Conservation (phyloP, 1,139 yeast species). For the Kodamaea suecica region DNA sequence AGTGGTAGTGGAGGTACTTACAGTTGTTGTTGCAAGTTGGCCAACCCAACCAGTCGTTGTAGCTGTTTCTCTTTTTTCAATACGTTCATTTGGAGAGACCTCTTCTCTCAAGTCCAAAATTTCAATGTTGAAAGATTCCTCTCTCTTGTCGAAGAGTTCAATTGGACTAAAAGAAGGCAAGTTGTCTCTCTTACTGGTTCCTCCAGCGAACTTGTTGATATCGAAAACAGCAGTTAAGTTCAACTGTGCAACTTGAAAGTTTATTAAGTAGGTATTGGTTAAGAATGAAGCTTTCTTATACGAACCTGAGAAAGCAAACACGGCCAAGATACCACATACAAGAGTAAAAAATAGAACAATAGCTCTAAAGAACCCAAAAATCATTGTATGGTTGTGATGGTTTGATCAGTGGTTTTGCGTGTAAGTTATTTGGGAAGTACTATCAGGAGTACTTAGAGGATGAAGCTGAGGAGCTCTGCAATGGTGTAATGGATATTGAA, state of each 20-base stretch:
- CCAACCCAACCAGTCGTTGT: constrained; percentile 5
- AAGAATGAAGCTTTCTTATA: constrained; percentile 34
- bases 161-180: background rate
- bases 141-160: constrained; percentile 7
- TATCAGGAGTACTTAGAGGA: too few species aligned
- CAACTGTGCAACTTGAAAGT: constrained; percentile 35
- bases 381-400: constrained; percentile 8
- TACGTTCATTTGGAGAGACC: background rate
- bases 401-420: background rate
- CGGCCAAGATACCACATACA: constrained; percentile 32
- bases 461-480: too few species aligned
- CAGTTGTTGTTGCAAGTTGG: background rate
- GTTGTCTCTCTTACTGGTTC: background rate
- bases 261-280: constrained; percentile 36
- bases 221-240: constrained; percentile 32
- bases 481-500: too few species aligned
- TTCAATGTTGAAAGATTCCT: constrained; percentile 1
- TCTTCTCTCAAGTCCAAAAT: too few species aligned
- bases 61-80: constrained; percentile 5
- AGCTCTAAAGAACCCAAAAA: constrained; percentile 36
- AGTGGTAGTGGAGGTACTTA: background rate
- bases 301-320: constrained; percentile 44
- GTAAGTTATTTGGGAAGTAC: too few species aligned
- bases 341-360: constrained; percentile 35
- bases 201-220: constrained; percentile 11